Evolutionary conservation across 305 asterid genomes (phyloP).

Genomic region (Rubia peregrina): DNA sequence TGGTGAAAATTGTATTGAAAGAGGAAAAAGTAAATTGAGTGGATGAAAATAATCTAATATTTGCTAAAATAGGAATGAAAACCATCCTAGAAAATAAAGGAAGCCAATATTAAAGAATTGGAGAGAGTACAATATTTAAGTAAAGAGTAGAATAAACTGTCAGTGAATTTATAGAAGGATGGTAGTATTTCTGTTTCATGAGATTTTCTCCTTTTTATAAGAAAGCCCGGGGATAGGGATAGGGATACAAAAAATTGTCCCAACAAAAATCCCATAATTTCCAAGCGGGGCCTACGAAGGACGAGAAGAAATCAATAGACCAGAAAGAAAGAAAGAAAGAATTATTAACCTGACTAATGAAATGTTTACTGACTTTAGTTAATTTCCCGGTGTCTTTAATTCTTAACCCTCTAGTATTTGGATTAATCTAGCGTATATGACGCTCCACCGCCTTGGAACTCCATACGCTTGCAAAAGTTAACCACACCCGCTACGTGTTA

Average conservation of each 20-base stretch:
- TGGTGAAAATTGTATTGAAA: no score
- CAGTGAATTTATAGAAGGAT: no score
- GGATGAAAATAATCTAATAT: no score
- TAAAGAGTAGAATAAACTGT: no score
- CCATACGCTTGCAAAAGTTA: slow-evolving; percentile 26
- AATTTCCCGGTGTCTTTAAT: slow-evolving; percentile 1
- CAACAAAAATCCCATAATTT: slow-evolving; percentile 18
- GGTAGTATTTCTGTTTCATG: no score
- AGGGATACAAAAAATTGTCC: neutral
- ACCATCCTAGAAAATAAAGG: no score
- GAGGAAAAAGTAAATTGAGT: no score
- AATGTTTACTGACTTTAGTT: neutral
- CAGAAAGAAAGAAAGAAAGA: no score
- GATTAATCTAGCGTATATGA: slow-evolving; percentile 15
- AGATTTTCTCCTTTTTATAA: no score
- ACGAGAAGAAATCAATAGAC: neutral
- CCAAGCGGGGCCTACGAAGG: slow-evolving; percentile 24
- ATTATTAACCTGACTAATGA: neutral
- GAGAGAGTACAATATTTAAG: no score
- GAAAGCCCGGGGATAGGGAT: neutral
- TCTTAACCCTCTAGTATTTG: neutral
- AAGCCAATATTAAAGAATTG: no score
- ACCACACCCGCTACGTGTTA: neutral
- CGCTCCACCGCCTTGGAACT: slow-evolving; percentile 45
- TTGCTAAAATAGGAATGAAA: no score